These are phyloP conservation scores for Podaxis rugospora DNA, from an alignment of 768 basidiomycete genomes.

Conservation along the genomic window DNA sequence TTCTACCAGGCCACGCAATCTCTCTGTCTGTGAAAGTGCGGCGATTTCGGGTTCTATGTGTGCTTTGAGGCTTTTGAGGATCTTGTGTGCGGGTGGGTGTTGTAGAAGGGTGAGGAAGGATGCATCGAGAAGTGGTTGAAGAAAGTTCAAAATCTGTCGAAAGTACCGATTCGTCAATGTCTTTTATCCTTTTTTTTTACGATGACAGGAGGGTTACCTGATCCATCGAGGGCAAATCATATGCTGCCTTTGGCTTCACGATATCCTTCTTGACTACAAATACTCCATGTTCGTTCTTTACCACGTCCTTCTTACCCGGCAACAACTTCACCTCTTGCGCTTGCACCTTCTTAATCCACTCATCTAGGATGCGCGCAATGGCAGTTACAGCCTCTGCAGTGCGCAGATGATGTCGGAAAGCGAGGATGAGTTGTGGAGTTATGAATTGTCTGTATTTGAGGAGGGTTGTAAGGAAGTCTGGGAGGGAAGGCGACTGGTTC, in stretches of 20 bases:
- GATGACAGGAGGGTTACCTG: constrained; percentile 27
- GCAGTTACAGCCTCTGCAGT: constrained; percentile 44
- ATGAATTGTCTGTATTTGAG: constrained; percentile 29
- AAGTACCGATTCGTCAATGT: constrained; percentile 2
- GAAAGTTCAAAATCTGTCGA: constrained; percentile 49
- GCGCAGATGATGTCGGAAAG: constrained; percentile 45
- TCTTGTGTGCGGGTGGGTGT: constrained; percentile 51
- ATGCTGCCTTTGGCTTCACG: constrained; percentile 15
- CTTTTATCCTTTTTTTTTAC: neutral
- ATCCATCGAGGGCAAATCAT: constrained; percentile 35
- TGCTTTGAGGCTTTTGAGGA: constrained; percentile 45
- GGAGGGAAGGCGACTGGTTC: constrained; percentile 23
- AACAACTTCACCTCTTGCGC: constrained; percentile 32
- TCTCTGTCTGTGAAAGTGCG: constrained; percentile 45
- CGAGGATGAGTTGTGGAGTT: constrained; percentile 40
- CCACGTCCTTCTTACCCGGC: constrained; percentile 33
- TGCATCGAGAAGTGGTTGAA: constrained; percentile 67
- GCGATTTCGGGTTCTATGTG: constrained; percentile 54
- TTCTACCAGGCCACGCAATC: constrained; percentile 58
- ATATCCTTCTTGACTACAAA: constrained; percentile 24
- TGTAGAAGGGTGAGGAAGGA: constrained; percentile 67
- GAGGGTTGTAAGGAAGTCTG: constrained; percentile 30
- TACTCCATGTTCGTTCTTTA: constrained; percentile 38
- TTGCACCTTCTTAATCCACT: constrained; percentile 34
- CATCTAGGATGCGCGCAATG: constrained; percentile 43